These are phyloP conservation scores for Akanthomyces muscarius DNA, from an alignment of 2,329 filamentous ascomycete genomes.

Conservation along the genomic window DNA sequence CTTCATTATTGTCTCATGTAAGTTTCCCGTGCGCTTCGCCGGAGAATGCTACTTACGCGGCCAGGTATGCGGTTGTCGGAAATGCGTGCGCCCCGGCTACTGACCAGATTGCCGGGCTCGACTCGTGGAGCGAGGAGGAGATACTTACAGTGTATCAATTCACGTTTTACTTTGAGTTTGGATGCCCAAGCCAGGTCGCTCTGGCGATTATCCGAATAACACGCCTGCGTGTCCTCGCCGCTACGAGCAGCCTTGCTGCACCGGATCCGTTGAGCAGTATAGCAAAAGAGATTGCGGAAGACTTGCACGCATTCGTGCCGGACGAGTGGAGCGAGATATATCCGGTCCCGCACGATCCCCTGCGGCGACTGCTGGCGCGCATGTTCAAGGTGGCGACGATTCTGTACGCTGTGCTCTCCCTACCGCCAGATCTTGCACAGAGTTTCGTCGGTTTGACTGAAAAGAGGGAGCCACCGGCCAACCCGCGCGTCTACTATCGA, in stretches of 20 bases:
- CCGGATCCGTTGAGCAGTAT: not conserved
- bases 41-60: not conserved
- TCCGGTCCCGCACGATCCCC: not conserved
- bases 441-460: not conserved
- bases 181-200: not conserved
- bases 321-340: not conserved
- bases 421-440: not conserved
- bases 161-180: conserved; percentile 9
- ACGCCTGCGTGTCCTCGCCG: not conserved
- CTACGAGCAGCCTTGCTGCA: not conserved
- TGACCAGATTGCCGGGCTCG: not conserved
- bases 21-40: not conserved
- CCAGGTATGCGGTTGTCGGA: not conserved
- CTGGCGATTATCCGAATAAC: conserved; percentile 2
- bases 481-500: not conserved
- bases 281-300: not conserved
- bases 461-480: not conserved
- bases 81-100: not conserved
- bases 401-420: conserved; percentile 4
- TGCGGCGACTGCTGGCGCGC: not conserved
- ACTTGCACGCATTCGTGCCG: not conserved
- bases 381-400: not conserved
- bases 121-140: conserved; percentile 1
- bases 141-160: not conserved
- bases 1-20: conserved; percentile 7